phyloP scores from a whole-genome alignment of 1,139 yeast genomes.

The Lodderomyces beijingensis region DNA sequence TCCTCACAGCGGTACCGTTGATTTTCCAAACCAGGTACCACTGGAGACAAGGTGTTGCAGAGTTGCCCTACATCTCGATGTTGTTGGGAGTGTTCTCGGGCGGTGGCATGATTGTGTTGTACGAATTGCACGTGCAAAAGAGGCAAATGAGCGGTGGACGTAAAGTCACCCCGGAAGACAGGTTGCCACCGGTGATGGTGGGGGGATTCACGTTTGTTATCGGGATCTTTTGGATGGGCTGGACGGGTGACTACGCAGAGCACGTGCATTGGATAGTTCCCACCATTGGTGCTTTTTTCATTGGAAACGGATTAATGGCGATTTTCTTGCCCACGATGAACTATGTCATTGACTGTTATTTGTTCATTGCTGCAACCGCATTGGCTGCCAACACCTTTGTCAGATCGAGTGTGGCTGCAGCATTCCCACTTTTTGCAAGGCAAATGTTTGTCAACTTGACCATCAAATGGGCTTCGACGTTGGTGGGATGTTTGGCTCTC shows the following conservation, averaged over 20 bases:
- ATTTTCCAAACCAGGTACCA: conserved; percentile 61
- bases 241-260: conserved; percentile 74
- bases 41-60: conserved; percentile 49
- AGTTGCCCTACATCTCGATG: conserved; percentile 58
- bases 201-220: conserved; percentile 67
- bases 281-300: conserved; percentile 62
- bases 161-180: conserved; percentile 70
- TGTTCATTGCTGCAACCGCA: conserved; percentile 82
- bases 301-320: conserved; percentile 71
- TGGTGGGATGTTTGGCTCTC: conserved; percentile 65
- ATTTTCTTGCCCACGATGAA: conserved; percentile 75
- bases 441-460: conserved; percentile 75
- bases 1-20: conserved; percentile 76
- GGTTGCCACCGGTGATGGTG: conserved; percentile 68
- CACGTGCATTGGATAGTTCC: conserved; percentile 81
- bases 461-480: conserved; percentile 77
- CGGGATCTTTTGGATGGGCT: conserved; percentile 80
- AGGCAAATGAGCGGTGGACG: conserved; percentile 42
- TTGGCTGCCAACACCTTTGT: conserved; percentile 81
- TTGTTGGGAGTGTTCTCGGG: conserved; percentile 59
- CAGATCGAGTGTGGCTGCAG: conserved; percentile 56
- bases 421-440: conserved; percentile 47
- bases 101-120: conserved; percentile 34
- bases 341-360: conserved; percentile 76
- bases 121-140: conserved; percentile 16